Conservation (phyloP, 164 flowering plant species). For the Vitis rupestris region DNA sequence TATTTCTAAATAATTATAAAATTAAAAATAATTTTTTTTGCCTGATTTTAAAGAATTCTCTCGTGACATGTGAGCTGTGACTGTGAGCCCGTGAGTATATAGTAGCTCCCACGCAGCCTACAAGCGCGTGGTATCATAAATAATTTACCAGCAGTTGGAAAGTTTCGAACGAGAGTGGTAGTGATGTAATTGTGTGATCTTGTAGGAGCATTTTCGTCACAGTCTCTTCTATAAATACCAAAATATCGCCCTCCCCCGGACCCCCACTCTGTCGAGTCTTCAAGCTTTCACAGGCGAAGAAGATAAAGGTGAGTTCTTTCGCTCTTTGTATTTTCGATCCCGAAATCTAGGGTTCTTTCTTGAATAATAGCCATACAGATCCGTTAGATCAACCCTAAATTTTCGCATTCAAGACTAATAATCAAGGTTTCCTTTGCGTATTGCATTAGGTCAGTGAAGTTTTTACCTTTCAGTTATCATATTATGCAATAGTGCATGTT, state of each 20-base stretch:
- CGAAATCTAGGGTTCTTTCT: constrained; percentile 34
- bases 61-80: neutral
- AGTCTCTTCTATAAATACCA: neutral
- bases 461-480: neutral
- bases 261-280: constrained; percentile 22
- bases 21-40: too few species aligned
- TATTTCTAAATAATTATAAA: too few species aligned
- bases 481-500: neutral
- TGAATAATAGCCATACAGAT: neutral
- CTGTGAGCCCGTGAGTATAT: neutral
- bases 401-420: neutral
- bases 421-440: neutral
- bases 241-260: neutral
- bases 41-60: too few species aligned
- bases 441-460: neutral
- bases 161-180: neutral
- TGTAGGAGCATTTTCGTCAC: constrained; percentile 9
- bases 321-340: constrained; percentile 20
- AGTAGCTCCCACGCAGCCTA: neutral
- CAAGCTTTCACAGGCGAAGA: constrained; percentile 16
- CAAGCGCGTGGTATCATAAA: neutral
- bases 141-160: neutral
- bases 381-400: neutral
- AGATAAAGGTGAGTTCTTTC: constrained; percentile 16
- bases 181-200: neutral